Base-by-base conservation (phyloP, 2,329 filamentous ascomycete species). In the Dichotomopilus funicola region DNA sequence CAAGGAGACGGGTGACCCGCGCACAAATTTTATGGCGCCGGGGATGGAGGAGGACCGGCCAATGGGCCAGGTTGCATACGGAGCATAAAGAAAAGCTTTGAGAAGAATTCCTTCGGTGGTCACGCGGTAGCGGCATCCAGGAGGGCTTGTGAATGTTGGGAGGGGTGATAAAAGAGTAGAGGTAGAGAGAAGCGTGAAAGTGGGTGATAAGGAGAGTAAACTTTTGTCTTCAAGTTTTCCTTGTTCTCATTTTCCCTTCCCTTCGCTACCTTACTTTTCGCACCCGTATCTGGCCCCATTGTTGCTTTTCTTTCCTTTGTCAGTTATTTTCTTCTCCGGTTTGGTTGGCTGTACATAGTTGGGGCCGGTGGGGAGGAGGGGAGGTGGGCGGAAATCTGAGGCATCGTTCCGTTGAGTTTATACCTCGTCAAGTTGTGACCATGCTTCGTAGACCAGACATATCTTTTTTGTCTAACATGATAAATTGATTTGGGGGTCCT, bases 1-100 rank as follows among this genome's bases (percentile, higher is more conserved):
- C 63, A 97, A 96, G 81, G 88, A 87, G 56, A 85, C 84, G 8
- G 85, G 86, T 59, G 88, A 91, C 74, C 82, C 87, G 55, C 79
- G 88, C 71, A 91, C 84, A 54, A 89, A 91, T 74, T 82, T 89
- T 63, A 87, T 91, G 85, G 87, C 87, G 53, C 78, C 86, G 27
- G 88, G 87, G 53, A 79, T 82, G 70, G 78, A 80, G 66, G 79
- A 83, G 65, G 80, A 83, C 64, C 80, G 75, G 71, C 81, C 81
- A 4, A 77, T 80, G 75, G 81, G 81, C 50, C 81, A 83, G 69
- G 69, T 83, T 54, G 80, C 78, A 58, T 84, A 84, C 63, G 81
- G 81, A 54, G 74, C 69, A 66, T 84, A 72, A 50, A 63, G 36
- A 51, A 48, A 42, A 47, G n/a, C n/a, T 12, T 1, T 37, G 35